Percentiles rank a stretch among this genome's conserved stretches.
These are phyloP conservation scores for Tulasnella sp. DNA, from an alignment of 768 basidiomycete species.

Conservation along the genomic window DNA sequence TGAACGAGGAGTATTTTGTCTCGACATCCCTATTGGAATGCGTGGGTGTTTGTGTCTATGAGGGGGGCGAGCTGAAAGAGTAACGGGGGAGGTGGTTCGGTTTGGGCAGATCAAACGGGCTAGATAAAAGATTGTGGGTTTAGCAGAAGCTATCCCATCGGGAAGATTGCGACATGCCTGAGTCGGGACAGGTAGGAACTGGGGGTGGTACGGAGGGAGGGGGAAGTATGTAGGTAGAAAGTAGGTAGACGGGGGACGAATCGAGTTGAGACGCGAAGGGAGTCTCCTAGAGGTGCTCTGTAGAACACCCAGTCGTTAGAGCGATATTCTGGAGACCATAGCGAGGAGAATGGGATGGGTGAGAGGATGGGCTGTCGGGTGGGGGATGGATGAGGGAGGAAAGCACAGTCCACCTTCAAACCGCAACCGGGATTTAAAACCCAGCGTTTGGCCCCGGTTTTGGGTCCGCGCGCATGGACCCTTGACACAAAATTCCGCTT, in stretches of 20 bases:
- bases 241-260: not conserved
- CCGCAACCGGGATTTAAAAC: no score
- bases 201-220: not conserved
- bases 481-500: no score
- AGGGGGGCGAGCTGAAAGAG: not conserved
- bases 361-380: not conserved
- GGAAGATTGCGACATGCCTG: not conserved
- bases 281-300: not conserved
- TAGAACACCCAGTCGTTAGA: not conserved
- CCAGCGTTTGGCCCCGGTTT: no score
- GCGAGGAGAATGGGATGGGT: not conserved
- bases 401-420: not conserved
- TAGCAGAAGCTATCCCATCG: no score
- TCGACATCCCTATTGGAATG: not conserved
- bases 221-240: not conserved
- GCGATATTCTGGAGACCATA: not conserved
- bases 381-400: not conserved
- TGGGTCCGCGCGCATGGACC: no score
- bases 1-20: not conserved
- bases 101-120: no score
- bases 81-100: not conserved
- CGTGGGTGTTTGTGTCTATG: not conserved
- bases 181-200: not conserved
- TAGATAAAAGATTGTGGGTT: no score
- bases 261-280: not conserved